phyloP scores from a whole-genome alignment of 805 yeast species.

The Wickerhamomyces strasburgensis region DNA sequence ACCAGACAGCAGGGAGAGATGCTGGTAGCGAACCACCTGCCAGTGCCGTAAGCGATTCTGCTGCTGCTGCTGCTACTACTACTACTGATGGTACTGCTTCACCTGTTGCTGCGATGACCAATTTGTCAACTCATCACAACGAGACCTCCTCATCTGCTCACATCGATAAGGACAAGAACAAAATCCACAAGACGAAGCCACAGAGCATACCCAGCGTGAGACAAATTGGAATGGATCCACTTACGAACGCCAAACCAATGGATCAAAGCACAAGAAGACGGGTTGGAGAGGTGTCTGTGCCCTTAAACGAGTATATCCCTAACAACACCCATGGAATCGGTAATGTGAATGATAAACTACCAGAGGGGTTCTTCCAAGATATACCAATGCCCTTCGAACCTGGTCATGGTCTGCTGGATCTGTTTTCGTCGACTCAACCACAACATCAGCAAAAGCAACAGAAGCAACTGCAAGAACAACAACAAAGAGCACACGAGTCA shows the following conservation, averaged over 20 bases:
- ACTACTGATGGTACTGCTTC: too few relatives aligned
- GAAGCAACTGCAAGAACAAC: background rate
- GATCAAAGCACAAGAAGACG: conserved; percentile 22
- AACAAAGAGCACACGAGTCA: conserved; percentile 1
- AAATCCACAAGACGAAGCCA: too few relatives aligned
- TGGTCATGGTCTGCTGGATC: conserved; percentile 36
- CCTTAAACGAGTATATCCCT: conserved; percentile 34
- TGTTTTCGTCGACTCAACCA: conserved; percentile 21
- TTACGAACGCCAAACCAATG: conserved; percentile 24
- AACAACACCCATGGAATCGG: conserved; percentile 28
- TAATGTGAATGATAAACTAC: conserved; percentile 22
- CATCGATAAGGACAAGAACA: too few relatives aligned
- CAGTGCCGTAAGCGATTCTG: background rate
- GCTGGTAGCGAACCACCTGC: background rate
- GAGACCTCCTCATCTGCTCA: too few relatives aligned
- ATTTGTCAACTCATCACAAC: too few relatives aligned
- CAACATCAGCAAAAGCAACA: conserved; percentile 2
- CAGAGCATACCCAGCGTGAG: conserved; percentile 10
- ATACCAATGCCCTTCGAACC: conserved; percentile 31
- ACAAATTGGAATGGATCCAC: conserved; percentile 27
- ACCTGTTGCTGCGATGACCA: too few relatives aligned
- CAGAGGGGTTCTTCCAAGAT: conserved; percentile 27
- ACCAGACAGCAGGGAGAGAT: conserved; percentile 3
- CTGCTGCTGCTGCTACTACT: background rate
- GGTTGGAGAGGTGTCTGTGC: conserved; percentile 35